Base-by-base conservation (phyloP, 768 basidiomycete species). In the Rhodotorula paludigena region DNA sequence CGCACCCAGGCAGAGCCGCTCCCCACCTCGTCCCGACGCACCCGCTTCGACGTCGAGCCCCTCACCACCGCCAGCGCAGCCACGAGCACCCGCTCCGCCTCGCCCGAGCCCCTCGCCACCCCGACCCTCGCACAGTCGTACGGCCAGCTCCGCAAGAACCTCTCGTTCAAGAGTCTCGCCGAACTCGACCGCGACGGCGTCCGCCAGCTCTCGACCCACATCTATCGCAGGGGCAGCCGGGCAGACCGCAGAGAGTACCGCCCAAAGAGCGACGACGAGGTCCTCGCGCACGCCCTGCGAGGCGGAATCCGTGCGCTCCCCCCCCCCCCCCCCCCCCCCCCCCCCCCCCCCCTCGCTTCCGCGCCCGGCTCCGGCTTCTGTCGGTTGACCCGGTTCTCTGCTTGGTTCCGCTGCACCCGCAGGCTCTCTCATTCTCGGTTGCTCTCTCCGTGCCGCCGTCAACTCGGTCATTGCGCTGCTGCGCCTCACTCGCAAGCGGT, bases 351-450 rank as follows among this genome's bases (percentile, higher is more conserved):
- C 25, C 2, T 3, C 8, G 12, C 23, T 3, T 9, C n/a, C n/a
- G n/a, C n/a, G n/a, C n/a, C n/a, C n/a, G n/a, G n/a, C n/a, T n/a
- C n/a, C n/a, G n/a, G n/a, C n/a, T n/a, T n/a, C n/a, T n/a, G n/a
- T n/a, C n/a, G n/a, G n/a, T n/a, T n/a, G n/a, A n/a, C n/a, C n/a
- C n/a, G n/a, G n/a, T n/a, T n/a, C n/a, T n/a, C n/a, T n/a, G n/a
- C n/a, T n/a, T n/a, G n/a, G n/a, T n/a, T n/a, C n/a, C n/a, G n/a
- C n/a, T n/a, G n/a, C n/a, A n/a, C 4, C 14, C 18, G 6, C 74
- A 93, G 91, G 92, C 63, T 89, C 93, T 32, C 88, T 86, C 21
- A 78, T 85, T 0, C 81, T 97, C 25, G 92, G 88, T 1, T 91
- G 89, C 71, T 84, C 84, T 41, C 86, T 94, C 41, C 84, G 93